A percentile compares a stretch with the other conserved stretches of the same genome.
phyloP scores from a whole-genome alignment of 805 yeast species.

The Ogataea wickerhamii region DNA sequence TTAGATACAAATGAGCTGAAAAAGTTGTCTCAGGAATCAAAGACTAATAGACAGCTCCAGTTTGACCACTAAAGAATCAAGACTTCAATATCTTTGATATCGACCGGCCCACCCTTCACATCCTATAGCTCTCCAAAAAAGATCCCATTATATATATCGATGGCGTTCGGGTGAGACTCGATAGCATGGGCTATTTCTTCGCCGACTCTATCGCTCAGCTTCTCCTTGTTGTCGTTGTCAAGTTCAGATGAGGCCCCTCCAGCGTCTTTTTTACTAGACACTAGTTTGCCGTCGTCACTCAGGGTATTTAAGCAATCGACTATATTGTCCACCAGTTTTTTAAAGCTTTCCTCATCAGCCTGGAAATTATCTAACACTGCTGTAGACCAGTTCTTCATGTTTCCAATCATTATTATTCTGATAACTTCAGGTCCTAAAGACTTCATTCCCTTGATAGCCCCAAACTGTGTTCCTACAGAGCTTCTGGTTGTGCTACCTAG shows the following conservation, averaged over 20 bases:
- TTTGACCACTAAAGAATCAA: conserved; percentile 11
- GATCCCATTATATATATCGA: conserved; percentile 55
- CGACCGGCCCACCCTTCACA: background rate
- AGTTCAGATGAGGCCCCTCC: conserved; percentile 21
- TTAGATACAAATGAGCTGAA: conserved; percentile 2
- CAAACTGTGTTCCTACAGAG: conserved; percentile 88
- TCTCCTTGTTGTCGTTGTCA: conserved; percentile 33
- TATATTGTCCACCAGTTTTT: conserved; percentile 41
- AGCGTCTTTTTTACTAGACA: conserved; percentile 21
- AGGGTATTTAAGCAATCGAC: conserved; percentile 54
- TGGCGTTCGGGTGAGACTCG: conserved; percentile 44
- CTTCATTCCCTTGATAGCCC: conserved; percentile 80
- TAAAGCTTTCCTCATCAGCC: conserved; percentile 20
- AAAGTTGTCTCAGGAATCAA: conserved; percentile 2
- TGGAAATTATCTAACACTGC: conserved; percentile 43
- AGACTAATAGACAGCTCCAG: conserved; percentile 20
- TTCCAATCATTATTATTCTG: conserved; percentile 78
- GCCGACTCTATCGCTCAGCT: conserved; percentile 60
- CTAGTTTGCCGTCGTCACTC: conserved; percentile 32
- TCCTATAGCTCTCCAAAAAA: conserved; percentile 60
- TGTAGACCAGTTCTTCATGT: conserved; percentile 74
- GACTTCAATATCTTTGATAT: too few species aligned
- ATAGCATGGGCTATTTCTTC: conserved; percentile 49
- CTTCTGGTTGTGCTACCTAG: conserved; percentile 65
- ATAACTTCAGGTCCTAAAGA: conserved; percentile 87